phyloP scores from a whole-genome alignment of 495 filamentous ascomycete species.

The Aspergillus cristatus region DNA sequence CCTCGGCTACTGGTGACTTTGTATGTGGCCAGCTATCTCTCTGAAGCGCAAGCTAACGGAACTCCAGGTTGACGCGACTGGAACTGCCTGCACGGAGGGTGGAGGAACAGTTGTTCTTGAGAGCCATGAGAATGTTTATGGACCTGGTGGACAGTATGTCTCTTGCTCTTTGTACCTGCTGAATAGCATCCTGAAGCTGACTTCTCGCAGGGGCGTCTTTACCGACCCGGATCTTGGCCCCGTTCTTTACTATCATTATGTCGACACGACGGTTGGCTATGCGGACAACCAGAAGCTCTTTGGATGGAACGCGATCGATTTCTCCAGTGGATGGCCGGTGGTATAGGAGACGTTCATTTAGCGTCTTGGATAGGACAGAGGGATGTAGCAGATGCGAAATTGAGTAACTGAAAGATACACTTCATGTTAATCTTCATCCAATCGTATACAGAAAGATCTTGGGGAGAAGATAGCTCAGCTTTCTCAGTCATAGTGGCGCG shows the following conservation, averaged over 20 bases:
- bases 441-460: no score
- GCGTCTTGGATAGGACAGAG: neutral
- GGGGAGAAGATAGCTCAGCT: no score
- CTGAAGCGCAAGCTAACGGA: neutral
- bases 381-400: no score
- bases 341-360: constrained; percentile 19
- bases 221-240: constrained; percentile 37
- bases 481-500: no score
- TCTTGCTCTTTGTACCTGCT: neutral
- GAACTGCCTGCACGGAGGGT: constrained; percentile 45
- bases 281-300: constrained; percentile 56
- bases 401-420: no score
- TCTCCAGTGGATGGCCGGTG: constrained; percentile 59
- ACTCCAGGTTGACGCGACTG: constrained; percentile 46
- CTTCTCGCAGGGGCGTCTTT: constrained; percentile 31
- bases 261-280: constrained; percentile 56
- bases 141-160: constrained; percentile 59
- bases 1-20: constrained; percentile 45
- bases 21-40: constrained; percentile 18
- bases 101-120: constrained; percentile 59
- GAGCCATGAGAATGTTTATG: constrained; percentile 57
- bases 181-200: constrained; percentile 10
- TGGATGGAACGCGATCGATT: constrained; percentile 59
- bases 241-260: constrained; percentile 66
- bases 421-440: no score